Base-by-base conservation (phyloP, 352 stramenopile species). In the Albugo candida region DNA sequence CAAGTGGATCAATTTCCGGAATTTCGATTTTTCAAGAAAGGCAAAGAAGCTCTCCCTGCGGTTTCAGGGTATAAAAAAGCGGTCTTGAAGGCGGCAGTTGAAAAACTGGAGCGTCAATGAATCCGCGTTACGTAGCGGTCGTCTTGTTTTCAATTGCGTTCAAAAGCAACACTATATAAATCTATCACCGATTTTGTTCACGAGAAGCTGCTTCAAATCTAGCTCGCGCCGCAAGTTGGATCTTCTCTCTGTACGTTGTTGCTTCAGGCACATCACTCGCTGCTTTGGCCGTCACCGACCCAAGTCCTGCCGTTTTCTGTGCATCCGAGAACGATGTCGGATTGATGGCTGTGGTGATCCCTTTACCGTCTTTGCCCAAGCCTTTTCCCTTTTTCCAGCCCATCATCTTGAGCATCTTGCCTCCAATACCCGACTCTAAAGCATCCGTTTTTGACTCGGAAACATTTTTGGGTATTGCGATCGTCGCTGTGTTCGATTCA, bases 401-500 rank as follows among this genome's bases (percentile, higher is more conserved):
- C 78, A 88, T 91, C 63, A 85, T 77, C 48, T 86, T 84, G 18
- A 91, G 64, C 73, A 91, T 81, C 50, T 85, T 88, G 10, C 70
- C 78, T 11, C 78, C 78, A 38, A 91, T 81, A 1, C 75, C 72
- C 2, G 64, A 53, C 47, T 84, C 70, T 0, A 87, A 51, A 2
- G 59, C 53, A 1, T 39, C 34, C 8, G 52, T 39, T 8, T 51
- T 14, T 39, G 44, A 8, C 17, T 19, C 38, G 3, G 38, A 10
- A 43, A 3, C 3, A 3, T 24, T 8, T 19, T 43, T 43, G 17
- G 38, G 8, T 10, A 24, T 43, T 3, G 38, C 20, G 3, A 24
- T 43, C 3, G 38, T 3, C 8, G 38, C 8, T 3, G 38, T 3
- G 8, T 19, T 43, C 17, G 38, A 24, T 8, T 43, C 20, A 8